Conservation (phyloP, 1,284 basidiomycete genomes). For the Blastosporella zonata region DNA sequence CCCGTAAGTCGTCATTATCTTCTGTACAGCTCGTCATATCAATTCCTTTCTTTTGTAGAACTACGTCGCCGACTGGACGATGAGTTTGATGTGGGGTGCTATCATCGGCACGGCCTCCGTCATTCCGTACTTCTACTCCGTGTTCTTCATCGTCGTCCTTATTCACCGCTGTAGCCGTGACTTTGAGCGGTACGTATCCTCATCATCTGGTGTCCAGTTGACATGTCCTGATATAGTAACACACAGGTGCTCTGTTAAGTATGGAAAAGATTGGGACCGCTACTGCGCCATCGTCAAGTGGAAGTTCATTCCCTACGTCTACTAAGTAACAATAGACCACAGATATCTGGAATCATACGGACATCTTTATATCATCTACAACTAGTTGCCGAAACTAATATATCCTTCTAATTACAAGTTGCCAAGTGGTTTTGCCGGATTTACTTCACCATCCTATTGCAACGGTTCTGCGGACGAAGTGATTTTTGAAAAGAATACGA, state of each 20-base stretch:
- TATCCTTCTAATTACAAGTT: too few relatives aligned
- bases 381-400: background rate
- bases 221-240: slow-evolving; percentile 4
- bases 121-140: slow-evolving; percentile 94
- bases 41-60: slow-evolving; percentile 43
- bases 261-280: slow-evolving; percentile 92
- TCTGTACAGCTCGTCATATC: background rate
- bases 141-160: slow-evolving; percentile 90
- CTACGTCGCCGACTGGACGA: slow-evolving; percentile 86
- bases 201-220: slow-evolving; percentile 2
- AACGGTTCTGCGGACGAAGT: too few relatives aligned
- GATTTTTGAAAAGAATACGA: too few relatives aligned
- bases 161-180: slow-evolving; percentile 87
- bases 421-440: too few relatives aligned
- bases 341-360: background rate
- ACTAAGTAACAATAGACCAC: background rate
- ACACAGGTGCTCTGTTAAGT: slow-evolving; percentile 82
- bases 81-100: slow-evolving; percentile 89
- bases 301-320: slow-evolving; percentile 80
- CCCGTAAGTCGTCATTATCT: slow-evolving; percentile 50
- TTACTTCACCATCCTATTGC: too few relatives aligned
- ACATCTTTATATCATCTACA: slow-evolving; percentile 1
- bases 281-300: slow-evolving; percentile 86
- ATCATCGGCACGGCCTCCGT: slow-evolving; percentile 79
- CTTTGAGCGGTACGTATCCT: slow-evolving; percentile 71